Conservation (phyloP, 768 basidiomycete species). For the Podaxis sp. region DNA sequence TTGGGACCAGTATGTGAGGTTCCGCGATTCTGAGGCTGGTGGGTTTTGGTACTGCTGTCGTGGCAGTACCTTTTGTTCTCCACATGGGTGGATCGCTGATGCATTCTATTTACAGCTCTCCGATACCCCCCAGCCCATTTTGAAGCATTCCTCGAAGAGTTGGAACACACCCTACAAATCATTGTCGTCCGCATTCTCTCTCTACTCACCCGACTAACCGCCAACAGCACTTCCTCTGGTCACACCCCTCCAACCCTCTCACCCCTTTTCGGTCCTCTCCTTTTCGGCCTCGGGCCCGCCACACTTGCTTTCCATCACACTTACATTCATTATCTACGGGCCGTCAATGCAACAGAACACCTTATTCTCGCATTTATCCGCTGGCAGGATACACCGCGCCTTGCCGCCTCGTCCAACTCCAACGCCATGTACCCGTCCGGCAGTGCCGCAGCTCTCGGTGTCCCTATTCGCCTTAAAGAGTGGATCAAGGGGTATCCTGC, state of each 20-base stretch:
- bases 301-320: slow-evolving; percentile 46
- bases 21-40: slow-evolving; percentile 83
- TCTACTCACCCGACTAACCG: slow-evolving; percentile 78
- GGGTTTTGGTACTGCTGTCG: slow-evolving; percentile 23
- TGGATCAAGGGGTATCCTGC: slow-evolving; percentile 90
- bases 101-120: slow-evolving; percentile 34
- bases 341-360: slow-evolving; percentile 88
- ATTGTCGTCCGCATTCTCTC: slow-evolving; percentile 69
- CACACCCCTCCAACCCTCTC: slow-evolving; percentile 90
- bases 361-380: slow-evolving; percentile 88
- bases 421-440: slow-evolving; percentile 32
- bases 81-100: background rate
- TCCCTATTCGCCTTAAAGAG: slow-evolving; percentile 83
- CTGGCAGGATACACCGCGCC: slow-evolving; percentile 61
- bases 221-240: slow-evolving; percentile 80
- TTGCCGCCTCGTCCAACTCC: slow-evolving; percentile 21
- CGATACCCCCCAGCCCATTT: slow-evolving; percentile 74
- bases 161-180: slow-evolving; percentile 50
- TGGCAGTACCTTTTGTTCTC: background rate
- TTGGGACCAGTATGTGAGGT: slow-evolving; percentile 81
- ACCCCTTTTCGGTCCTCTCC: slow-evolving; percentile 81
- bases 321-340: slow-evolving; percentile 66
- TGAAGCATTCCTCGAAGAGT: slow-evolving; percentile 53
- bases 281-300: slow-evolving; percentile 74
- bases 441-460: slow-evolving; percentile 56